Percentiles rank a stretch among this genome's conserved stretches.
Conservation (phyloP, 1,284 basidiomycete genomes). For the Singerocomus inundabilis region DNA sequence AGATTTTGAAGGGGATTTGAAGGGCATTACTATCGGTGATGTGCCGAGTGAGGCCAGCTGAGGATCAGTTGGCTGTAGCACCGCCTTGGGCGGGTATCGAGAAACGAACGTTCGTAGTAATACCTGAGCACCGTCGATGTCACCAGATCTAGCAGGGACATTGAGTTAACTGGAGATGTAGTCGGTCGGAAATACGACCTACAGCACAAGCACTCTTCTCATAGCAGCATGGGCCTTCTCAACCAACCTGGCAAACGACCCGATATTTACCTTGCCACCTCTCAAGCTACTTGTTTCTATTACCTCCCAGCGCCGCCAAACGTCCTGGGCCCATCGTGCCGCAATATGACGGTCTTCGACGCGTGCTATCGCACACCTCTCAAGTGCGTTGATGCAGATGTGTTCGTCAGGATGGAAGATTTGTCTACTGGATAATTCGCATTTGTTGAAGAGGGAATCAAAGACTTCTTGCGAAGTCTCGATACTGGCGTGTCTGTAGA, state of each 20-base stretch:
- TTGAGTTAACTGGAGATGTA: constrained; percentile 1
- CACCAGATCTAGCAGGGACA: constrained; percentile 41
- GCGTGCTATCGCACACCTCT: constrained; percentile 54
- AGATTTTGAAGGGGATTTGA: constrained; percentile 3
- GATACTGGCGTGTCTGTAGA: constrained; percentile 62
- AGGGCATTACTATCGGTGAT: background rate
- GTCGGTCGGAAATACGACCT: constrained; percentile 29
- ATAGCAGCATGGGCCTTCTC: constrained; percentile 65
- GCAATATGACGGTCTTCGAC: constrained; percentile 49
- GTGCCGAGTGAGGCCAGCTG: background rate
- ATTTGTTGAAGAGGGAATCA: constrained; percentile 41
- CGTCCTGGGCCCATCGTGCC: constrained; percentile 48
- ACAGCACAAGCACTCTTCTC: constrained; percentile 63
- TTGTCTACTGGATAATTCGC: constrained; percentile 1
- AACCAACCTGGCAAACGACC: constrained; percentile 40
- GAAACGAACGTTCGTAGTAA: constrained; percentile 55
- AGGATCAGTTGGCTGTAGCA: constrained; percentile 13
- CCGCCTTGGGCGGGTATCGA: constrained; percentile 54
- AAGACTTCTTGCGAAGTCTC: constrained; percentile 49
- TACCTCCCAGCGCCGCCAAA: constrained; percentile 58
- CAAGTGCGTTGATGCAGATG: constrained; percentile 65
- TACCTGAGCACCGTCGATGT: constrained; percentile 51
- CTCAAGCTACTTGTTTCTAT: constrained; percentile 39
- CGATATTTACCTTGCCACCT: constrained; percentile 22
- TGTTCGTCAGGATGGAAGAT: constrained; percentile 49